Evolutionary conservation across 495 filamentous ascomycete species (phyloP).

Genomic region (Lepraria neglecta): DNA sequence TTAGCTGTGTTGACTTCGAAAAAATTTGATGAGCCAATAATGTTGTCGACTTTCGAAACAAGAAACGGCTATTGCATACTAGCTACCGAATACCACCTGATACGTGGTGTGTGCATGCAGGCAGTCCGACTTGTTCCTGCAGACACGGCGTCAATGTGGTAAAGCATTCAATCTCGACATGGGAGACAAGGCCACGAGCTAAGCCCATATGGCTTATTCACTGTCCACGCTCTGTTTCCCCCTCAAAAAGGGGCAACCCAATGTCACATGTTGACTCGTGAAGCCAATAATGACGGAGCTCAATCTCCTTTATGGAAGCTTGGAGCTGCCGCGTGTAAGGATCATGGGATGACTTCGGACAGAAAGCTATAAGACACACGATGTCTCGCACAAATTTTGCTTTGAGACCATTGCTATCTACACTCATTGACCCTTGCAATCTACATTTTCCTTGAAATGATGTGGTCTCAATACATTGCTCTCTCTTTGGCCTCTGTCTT

Average conservation of each 20-base stretch:
- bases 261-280: neutral
- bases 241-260: neutral
- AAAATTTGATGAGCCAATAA: neutral
- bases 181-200: no score
- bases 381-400: neutral
- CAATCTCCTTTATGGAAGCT: neutral
- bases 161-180: neutral
- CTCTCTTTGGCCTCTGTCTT: neutral
- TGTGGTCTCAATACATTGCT: constrained; percentile 12
- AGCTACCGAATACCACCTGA: neutral
- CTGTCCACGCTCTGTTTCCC: no score
- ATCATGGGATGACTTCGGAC: constrained; percentile 5
- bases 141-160: neutral
- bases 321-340: neutral
- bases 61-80: no score
- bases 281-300: neutral
- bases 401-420: neutral
- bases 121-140: neutral
- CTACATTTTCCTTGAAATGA: neutral
- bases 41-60: neutral
- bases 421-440: neutral
- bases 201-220: no score
- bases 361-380: constrained; percentile 8
- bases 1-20: neutral
- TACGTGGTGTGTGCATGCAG: neutral